A percentile compares a stretch with the other conserved stretches of the same genome.
These are phyloP conservation scores for Phaeosphaeria sp. DNA, from an alignment of 2,329 filamentous ascomycete genomes.

Conservation along the genomic window DNA sequence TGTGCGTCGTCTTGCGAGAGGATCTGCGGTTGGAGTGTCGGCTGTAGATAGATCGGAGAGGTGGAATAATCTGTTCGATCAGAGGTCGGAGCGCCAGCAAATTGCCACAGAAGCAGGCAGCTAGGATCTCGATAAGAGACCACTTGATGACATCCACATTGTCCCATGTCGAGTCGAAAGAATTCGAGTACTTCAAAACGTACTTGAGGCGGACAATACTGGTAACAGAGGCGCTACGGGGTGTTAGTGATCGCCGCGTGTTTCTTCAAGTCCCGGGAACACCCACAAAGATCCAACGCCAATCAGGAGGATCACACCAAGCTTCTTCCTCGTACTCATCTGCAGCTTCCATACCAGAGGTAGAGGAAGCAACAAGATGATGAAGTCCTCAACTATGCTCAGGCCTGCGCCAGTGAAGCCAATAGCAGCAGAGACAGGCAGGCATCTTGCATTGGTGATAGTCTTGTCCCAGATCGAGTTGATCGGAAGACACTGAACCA, in stretches of 20 bases:
- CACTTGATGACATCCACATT: conserved; percentile 25
- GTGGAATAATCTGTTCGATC: conserved; percentile 13
- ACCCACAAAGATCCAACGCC: conserved; percentile 22
- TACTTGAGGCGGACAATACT: conserved; percentile 22
- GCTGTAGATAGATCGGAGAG: conserved; percentile 12
- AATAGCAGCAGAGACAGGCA: conserved; percentile 14
- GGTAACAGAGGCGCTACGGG: conserved; percentile 16
- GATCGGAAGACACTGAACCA: conserved; percentile 21
- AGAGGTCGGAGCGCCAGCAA: conserved; percentile 21
- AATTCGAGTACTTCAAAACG: conserved; percentile 18
- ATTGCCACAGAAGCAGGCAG: conserved; percentile 23
- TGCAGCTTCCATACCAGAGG: conserved; percentile 20
- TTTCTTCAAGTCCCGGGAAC: neutral
- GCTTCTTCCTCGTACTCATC: conserved; percentile 20
- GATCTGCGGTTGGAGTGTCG: conserved; percentile 6
- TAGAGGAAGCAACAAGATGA: conserved; percentile 22
- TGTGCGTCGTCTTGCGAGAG: conserved; percentile 13
- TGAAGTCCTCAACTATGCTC: conserved; percentile 19
- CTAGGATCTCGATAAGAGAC: conserved; percentile 24
- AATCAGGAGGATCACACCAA: conserved; percentile 16
- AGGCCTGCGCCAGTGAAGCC: conserved; percentile 18
- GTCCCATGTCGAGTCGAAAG: conserved; percentile 23
- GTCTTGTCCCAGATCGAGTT: conserved; percentile 22
- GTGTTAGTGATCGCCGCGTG: conserved; percentile 3
- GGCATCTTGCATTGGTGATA: conserved; percentile 13